Evolutionary conservation across 805 yeast genomes (phyloP).

Genomic region (Pichia pseudocactophila): DNA sequence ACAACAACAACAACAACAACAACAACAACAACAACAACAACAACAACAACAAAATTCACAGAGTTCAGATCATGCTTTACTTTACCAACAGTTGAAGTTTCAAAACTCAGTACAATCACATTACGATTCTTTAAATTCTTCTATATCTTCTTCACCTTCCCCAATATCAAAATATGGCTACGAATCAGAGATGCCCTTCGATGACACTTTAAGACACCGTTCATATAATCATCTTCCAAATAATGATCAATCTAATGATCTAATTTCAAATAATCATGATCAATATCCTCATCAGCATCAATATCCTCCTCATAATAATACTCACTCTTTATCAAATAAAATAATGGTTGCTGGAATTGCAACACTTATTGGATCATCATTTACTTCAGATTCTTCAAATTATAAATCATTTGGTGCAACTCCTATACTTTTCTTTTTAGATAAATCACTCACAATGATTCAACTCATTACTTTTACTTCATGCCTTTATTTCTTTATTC

Average conservation of each 20-base stretch:
- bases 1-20: no score
- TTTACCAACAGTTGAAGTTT: not conserved
- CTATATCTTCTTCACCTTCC: slow-evolving; percentile 1
- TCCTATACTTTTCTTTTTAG: slow-evolving; percentile 1
- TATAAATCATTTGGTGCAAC: slow-evolving; percentile 1
- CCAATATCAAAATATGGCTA: not conserved
- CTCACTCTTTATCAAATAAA: slow-evolving; percentile 5
- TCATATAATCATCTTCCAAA: not conserved
- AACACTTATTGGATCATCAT: slow-evolving; percentile 26
- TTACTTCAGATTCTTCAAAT: slow-evolving; percentile 3
- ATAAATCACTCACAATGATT: slow-evolving; percentile 5
- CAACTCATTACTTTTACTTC: slow-evolving; percentile 14
- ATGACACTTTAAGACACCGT: not conserved
- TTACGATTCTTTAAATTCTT: slow-evolving; percentile 9
- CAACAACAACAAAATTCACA: not conserved
- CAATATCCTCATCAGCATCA: not conserved
- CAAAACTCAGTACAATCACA: not conserved
- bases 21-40: not conserved
- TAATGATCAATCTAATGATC: not conserved
- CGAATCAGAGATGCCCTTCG: not conserved
- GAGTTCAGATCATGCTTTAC: not conserved
- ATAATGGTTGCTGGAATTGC: slow-evolving; percentile 29
- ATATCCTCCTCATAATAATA: not conserved
- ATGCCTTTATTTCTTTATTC: slow-evolving; percentile 14
- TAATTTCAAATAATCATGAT: not conserved